Base-by-base conservation (phyloP, 139 green algal species). In the Tetraselmis striata region DNA sequence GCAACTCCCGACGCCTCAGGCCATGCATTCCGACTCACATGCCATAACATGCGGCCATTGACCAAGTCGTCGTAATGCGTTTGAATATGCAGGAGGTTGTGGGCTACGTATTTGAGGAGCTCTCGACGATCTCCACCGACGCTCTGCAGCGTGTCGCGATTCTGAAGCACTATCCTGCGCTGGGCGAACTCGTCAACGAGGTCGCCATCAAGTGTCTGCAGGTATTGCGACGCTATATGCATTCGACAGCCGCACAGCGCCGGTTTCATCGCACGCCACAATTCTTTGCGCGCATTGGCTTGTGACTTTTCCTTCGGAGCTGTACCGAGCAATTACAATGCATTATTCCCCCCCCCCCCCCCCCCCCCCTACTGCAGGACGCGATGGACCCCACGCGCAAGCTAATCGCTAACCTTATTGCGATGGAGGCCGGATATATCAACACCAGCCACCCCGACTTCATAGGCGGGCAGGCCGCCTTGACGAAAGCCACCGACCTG, bases 391-490 rank as follows among this genome's bases (percentile, higher is more conserved):
- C 77, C 77, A 80, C 77, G 2, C 18, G 32, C 29, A 32, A 80
- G 45, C 45, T 67, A 25, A 67, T 67, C 45, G 45, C 11, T 2
- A 80, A 80, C 77, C 77, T 80, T 2, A 32, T 80, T 2, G 32
- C 24, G 23, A 59, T 31, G 24, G 77, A 80, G 77, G 24, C 32
- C 23, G 77, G 29, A 2, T 32, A 80, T n/a, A 80, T 80, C 77
- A 80, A 80, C 77, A 80, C 77, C 28, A 59, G 23, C 18, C 77
- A 80, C 77, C 77, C 77, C 27, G 77, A 80, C 77, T 80, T 80
- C 77, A 80, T 80, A 23, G 77, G 77, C 29, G 77, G 77, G 18
- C 45, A 67, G 45, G 45, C 45, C 5, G 45, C 45, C 11, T 18
- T 67, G 5, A 67, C 45, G 18, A 67, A 67, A 18, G 45, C 45